These are phyloP conservation scores for Clonostachys rhizophaga DNA, from an alignment of 2,329 filamentous ascomycete genomes.

Conservation along the genomic window DNA sequence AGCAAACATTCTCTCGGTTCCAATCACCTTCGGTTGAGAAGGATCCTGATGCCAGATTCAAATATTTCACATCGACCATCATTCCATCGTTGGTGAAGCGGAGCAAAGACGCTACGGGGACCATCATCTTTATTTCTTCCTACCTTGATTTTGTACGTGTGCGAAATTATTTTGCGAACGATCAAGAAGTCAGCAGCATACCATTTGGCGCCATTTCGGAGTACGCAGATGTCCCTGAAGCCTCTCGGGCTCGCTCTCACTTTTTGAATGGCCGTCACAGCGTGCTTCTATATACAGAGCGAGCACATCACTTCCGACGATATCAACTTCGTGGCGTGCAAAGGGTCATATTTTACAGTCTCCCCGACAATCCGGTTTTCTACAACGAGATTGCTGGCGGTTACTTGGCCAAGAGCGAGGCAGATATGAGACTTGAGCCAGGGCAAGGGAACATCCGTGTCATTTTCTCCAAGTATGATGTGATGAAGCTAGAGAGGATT, in stretches of 20 bases:
- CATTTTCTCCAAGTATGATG: constrained; percentile 86
- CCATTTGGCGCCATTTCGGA: constrained; percentile 77
- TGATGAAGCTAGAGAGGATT: constrained; percentile 81
- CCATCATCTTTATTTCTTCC: constrained; percentile 83
- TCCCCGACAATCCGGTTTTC: constrained; percentile 84
- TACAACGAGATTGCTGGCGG: constrained; percentile 72
- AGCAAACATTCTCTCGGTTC: constrained; percentile 89
- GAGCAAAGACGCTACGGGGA: constrained; percentile 59
- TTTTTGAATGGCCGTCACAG: constrained; percentile 80
- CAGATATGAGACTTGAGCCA: constrained; percentile 47
- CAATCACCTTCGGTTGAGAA: constrained; percentile 62
- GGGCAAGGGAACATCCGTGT: constrained; percentile 55
- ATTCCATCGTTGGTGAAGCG: constrained; percentile 71
- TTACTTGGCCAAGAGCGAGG: constrained; percentile 57
- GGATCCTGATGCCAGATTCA: constrained; percentile 86
- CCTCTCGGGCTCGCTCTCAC: constrained; percentile 79
- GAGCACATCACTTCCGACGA: constrained; percentile 95
- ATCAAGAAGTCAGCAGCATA: constrained; percentile 45
- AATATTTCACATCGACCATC: constrained; percentile 81
- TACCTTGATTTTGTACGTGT: constrained; percentile 95
- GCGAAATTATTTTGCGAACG: constrained; percentile 84
- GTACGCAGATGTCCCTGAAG: constrained; percentile 75
- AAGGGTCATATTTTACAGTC: constrained; percentile 80
- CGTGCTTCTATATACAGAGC: constrained; percentile 85
- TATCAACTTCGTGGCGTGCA: constrained; percentile 78